Conservation (phyloP, 371 early-diverging fungal species). For the Mortierella sp. region DNA sequence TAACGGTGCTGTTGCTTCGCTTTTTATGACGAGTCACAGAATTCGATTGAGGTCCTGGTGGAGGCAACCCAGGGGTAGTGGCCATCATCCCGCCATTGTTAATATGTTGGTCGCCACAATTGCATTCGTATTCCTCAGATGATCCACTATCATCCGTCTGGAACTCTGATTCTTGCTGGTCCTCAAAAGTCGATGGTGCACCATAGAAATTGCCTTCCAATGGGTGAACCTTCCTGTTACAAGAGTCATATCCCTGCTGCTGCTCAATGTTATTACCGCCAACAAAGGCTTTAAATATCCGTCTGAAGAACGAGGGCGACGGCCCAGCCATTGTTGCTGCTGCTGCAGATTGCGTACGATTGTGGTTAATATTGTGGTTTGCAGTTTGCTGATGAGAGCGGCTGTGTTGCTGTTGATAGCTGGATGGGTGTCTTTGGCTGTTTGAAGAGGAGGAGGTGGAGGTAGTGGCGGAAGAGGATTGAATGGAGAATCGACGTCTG, state of each 20-base stretch:
- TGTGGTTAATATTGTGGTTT: background rate
- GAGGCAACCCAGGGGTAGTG: background rate
- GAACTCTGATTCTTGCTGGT: constrained; percentile 5
- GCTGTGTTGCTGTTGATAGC: background rate
- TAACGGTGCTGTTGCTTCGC: constrained; percentile 30
- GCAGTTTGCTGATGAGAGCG: background rate
- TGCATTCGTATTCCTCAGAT: constrained; percentile 32
- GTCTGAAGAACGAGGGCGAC: constrained; percentile 22
- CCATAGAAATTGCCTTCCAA: background rate
- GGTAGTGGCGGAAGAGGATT: constrained; percentile 8
- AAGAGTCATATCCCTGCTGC: background rate
- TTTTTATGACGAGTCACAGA: constrained; percentile 20
- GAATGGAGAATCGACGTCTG: constrained; percentile 28
- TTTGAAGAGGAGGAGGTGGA: constrained; percentile 10
- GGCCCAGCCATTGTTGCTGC: constrained; percentile 5
- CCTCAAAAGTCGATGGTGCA: background rate
- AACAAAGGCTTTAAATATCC: constrained; percentile 37
- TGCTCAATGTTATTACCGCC: constrained; percentile 10
- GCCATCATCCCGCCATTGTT: constrained; percentile 2
- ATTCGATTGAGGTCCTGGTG: constrained; percentile 17
- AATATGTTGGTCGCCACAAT: constrained; percentile 11
- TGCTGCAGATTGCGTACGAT: constrained; percentile 11
- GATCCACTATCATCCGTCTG: constrained; percentile 35
- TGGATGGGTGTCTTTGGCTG: background rate
- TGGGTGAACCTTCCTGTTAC: constrained; percentile 15